Conservation (phyloP, 257 asterid species). For the Primulina huaijiensis region DNA sequence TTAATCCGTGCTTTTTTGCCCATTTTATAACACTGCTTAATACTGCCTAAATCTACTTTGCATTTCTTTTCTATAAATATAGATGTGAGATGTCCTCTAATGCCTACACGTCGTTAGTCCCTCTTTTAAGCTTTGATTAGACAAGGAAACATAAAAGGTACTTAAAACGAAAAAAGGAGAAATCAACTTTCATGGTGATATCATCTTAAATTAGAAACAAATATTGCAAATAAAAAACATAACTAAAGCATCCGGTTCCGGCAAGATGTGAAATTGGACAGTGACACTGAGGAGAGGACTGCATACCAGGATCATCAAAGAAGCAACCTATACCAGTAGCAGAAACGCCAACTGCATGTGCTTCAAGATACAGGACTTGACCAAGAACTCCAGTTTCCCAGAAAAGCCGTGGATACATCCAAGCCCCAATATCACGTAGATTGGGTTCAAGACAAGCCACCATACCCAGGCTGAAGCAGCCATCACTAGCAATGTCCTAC, state of each 20-base stretch:
- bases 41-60: too few species aligned
- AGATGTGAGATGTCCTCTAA: too few species aligned
- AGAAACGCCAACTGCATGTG: constrained; percentile 87
- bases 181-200: background rate
- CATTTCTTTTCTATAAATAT: too few species aligned
- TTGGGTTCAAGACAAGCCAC: constrained; percentile 76
- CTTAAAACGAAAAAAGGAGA: too few species aligned
- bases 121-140: too few species aligned
- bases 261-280: background rate
- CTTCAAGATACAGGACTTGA: constrained; percentile 88
- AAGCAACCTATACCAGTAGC: constrained; percentile 97
- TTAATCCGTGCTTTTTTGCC: too few species aligned
- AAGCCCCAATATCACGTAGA: constrained; percentile 53
- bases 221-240: background rate
- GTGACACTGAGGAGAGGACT: constrained; percentile 10
- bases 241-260: constrained; percentile 1
- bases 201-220: constrained; percentile 4
- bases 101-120: too few species aligned
- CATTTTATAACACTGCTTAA: too few species aligned
- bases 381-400: constrained; percentile 99
- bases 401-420: constrained; percentile 95
- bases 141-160: too few species aligned
- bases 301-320: constrained; percentile 88
- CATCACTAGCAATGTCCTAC: constrained; percentile 89
- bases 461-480: constrained; percentile 98